These are phyloP conservation scores for Echinosophora koreensis DNA, from an alignment of 306 rosid species.

Conservation along the genomic window DNA sequence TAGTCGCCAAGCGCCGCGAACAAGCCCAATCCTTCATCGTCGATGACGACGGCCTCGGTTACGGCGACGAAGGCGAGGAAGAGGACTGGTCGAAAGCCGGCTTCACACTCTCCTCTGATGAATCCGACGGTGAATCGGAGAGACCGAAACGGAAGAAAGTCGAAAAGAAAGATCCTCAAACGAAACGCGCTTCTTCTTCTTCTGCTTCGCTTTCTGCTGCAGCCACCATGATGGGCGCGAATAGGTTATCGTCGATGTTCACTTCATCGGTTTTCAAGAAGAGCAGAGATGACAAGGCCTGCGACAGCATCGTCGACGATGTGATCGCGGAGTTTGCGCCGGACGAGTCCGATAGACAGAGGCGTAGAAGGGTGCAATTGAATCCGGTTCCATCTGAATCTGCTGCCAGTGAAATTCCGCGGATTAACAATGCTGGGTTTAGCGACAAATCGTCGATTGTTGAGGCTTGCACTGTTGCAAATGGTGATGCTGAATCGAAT, in stretches of 20 bases:
- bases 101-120: slow-evolving; percentile 61
- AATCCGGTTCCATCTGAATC: slow-evolving; percentile 12
- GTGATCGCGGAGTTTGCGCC: slow-evolving; percentile 90
- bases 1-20: slow-evolving; percentile 87
- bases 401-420: background rate
- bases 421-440: slow-evolving; percentile 30
- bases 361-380: slow-evolving; percentile 61
- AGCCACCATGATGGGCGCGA: slow-evolving; percentile 86
- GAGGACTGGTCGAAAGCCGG: slow-evolving; percentile 94
- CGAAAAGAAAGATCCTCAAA: slow-evolving; percentile 69
- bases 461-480: slow-evolving; percentile 15
- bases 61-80: slow-evolving; percentile 91
- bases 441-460: slow-evolving; percentile 42
- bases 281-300: slow-evolving; percentile 65
- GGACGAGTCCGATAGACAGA: slow-evolving; percentile 75
- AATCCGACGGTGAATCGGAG: slow-evolving; percentile 70
- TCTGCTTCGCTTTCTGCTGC: slow-evolving; percentile 86
- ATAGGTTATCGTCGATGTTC: slow-evolving; percentile 86
- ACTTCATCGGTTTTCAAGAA: slow-evolving; percentile 79
- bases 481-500: slow-evolving; percentile 23
- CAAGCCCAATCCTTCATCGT: slow-evolving; percentile 73
- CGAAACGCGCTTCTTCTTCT: slow-evolving; percentile 65
- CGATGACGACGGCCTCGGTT: slow-evolving; percentile 88
- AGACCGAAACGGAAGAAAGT: slow-evolving; percentile 68
- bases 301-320: slow-evolving; percentile 82